A percentile compares a stretch with the other conserved stretches of the same genome.
phyloP scores from a whole-genome alignment of 148 eudicot species.

The Simmondsia chinensis region DNA sequence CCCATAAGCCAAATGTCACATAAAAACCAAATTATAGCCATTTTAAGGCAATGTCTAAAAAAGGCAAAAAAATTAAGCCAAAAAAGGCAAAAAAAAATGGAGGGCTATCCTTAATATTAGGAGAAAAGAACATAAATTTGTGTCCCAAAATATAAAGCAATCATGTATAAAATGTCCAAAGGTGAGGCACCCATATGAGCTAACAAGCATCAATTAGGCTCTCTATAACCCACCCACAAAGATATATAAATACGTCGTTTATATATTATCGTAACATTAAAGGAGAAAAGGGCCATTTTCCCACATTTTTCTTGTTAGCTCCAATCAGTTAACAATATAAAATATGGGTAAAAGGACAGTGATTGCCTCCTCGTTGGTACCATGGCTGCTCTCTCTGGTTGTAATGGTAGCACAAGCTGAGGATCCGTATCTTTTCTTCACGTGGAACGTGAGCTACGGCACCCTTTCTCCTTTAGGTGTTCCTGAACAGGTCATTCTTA shows the following conservation, averaged over 20 bases:
- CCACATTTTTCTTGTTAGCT: not conserved
- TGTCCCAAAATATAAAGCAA: no score
- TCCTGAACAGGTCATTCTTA: constrained; percentile 19
- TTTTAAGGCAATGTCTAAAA: no score
- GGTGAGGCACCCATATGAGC: not conserved
- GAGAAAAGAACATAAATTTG: no score
- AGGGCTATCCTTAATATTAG: no score
- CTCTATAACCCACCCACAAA: not conserved
- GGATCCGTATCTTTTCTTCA: constrained; percentile 15
- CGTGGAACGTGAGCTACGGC: constrained; percentile 19
- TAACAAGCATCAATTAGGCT: constrained; percentile 2
- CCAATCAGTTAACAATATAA: not conserved
- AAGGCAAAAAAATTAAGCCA: no score
- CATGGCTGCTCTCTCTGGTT: not conserved
- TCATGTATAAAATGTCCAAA: not conserved
- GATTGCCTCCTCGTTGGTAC: not conserved
- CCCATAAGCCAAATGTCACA: no score
- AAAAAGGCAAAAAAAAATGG: no score
- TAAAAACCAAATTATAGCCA: no score
- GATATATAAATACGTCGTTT: no score
- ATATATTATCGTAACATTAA: no score
- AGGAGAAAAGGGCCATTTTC: not conserved
- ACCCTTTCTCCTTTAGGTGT: constrained; percentile 15
- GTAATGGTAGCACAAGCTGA: constrained; percentile 11
- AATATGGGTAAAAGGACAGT: not conserved